phyloP scores from a whole-genome alignment of 2,329 filamentous ascomycete genomes.

The Fusarium pseudonygamai region DNA sequence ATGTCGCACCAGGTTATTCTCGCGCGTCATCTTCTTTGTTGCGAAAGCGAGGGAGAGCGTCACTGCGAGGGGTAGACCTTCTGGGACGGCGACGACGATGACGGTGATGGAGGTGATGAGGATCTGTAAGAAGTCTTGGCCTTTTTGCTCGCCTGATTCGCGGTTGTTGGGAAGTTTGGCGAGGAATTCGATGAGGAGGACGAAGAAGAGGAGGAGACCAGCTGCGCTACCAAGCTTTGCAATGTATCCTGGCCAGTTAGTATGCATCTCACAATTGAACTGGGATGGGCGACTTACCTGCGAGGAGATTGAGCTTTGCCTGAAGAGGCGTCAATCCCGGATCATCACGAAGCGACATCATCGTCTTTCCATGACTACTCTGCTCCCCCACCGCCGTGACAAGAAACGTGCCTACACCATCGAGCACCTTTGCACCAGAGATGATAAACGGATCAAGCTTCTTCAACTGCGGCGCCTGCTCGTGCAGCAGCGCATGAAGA shows the following conservation, averaged over 20 bases:
- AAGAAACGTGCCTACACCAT: conserved; percentile 64
- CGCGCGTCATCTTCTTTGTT: conserved; percentile 73
- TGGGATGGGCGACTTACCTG: conserved; percentile 6
- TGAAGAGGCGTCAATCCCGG: conserved; percentile 63
- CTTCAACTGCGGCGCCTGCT: conserved; percentile 55
- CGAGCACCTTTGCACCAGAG: conserved; percentile 63
- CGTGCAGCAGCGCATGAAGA: conserved; percentile 57
- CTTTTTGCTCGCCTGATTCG: conserved; percentile 63
- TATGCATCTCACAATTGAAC: not conserved
- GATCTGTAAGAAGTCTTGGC: conserved; percentile 65
- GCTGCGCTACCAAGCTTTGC: conserved; percentile 65
- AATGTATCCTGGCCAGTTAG: conserved; percentile 37
- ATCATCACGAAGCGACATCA: conserved; percentile 63
- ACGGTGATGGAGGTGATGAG: conserved; percentile 73
- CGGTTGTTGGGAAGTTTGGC: conserved; percentile 64
- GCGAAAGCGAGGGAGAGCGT: conserved; percentile 74
- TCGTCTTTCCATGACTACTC: conserved; percentile 62
- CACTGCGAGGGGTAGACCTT: conserved; percentile 72
- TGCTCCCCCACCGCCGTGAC: conserved; percentile 64
- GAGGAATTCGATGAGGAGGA: conserved; percentile 82
- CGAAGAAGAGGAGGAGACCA: conserved; percentile 76
- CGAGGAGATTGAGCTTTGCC: conserved; percentile 55
- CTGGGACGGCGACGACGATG: conserved; percentile 73
- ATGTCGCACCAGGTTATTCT: conserved; percentile 74
- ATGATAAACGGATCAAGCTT: conserved; percentile 73